Evolutionary conservation across 176 grass and related monocot species (phyloP).

Genomic region (Dendrocalamus sinicus): DNA sequence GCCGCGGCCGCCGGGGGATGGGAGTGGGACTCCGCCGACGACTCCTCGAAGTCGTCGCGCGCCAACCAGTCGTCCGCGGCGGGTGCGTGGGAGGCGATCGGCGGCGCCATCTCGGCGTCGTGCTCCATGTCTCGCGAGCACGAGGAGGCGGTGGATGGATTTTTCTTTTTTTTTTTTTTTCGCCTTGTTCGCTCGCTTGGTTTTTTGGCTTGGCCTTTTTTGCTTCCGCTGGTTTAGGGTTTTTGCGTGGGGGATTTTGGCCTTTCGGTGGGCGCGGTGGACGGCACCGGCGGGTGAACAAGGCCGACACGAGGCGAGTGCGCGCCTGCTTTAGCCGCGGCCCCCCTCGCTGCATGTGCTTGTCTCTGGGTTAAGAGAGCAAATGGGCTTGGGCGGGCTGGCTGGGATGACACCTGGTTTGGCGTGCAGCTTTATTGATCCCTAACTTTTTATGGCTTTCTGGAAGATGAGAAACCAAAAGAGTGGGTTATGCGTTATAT

Average conservation of each 20-base stretch:
- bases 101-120: constrained; percentile 27
- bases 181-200: neutral
- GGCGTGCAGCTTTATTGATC: too few relatives aligned
- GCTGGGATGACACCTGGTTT: too few relatives aligned
- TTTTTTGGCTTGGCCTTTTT: neutral
- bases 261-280: neutral
- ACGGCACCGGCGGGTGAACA: neutral
- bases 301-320: neutral
- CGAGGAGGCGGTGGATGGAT: neutral
- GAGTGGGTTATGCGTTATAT: too few relatives aligned
- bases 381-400: too few relatives aligned
- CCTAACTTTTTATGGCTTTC: too few relatives aligned
- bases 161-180: neutral
- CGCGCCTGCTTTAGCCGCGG: too few relatives aligned
- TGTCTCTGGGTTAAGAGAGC: too few relatives aligned
- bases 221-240: neutral
- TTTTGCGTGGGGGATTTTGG: neutral
- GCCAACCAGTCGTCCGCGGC: constrained; percentile 31
- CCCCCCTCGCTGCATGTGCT: neutral
- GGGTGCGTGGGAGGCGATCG: constrained; percentile 20
- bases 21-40: neutral
- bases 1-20: neutral
- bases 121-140: constrained; percentile 29
- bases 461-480: too few relatives aligned
- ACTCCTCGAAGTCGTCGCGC: constrained; percentile 35